A percentile compares a stretch with the other conserved stretches of the same genome.
These are phyloP conservation scores for Castanea crenata DNA, from an alignment of 306 rosid genomes.

Conservation along the genomic window DNA sequence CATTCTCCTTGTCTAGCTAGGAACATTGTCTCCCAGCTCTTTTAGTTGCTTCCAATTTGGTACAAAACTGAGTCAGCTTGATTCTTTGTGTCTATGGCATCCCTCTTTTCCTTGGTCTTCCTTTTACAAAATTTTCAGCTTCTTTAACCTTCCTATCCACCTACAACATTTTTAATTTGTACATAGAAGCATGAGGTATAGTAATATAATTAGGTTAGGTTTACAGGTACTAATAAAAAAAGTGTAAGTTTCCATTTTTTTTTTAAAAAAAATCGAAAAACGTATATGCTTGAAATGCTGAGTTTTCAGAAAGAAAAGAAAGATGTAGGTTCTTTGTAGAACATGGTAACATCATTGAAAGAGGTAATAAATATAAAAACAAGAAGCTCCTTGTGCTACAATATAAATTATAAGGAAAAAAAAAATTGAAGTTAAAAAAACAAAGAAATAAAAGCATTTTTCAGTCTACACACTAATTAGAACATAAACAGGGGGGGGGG, in stretches of 20 bases:
- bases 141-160: slow-evolving; percentile 76
- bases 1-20: slow-evolving; percentile 84
- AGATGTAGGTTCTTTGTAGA: background rate
- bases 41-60: slow-evolving; percentile 89
- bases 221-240: background rate
- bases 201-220: background rate
- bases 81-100: slow-evolving; percentile 84
- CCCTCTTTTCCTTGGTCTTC: slow-evolving; percentile 94
- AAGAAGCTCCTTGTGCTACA: no score
- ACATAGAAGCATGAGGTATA: background rate
- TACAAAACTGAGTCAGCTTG: slow-evolving; percentile 92
- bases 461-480: no score
- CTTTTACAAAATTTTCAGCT: slow-evolving; percentile 69
- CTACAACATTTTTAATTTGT: slow-evolving; percentile 27
- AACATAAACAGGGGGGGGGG: no score
- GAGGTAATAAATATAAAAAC: no score
- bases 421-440: no score
- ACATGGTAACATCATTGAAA: no score
- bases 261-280: no score
- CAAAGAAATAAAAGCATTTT: no score
- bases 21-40: slow-evolving; percentile 89
- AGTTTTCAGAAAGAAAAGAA: background rate
- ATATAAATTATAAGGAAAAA: no score
- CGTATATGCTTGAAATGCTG: background rate
- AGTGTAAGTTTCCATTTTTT: no score